Evolutionary conservation across 208 protist genomes (phyloP), one percentile per base, ranked within the genome.

Genomic region (Crithidia sp.): DNA sequence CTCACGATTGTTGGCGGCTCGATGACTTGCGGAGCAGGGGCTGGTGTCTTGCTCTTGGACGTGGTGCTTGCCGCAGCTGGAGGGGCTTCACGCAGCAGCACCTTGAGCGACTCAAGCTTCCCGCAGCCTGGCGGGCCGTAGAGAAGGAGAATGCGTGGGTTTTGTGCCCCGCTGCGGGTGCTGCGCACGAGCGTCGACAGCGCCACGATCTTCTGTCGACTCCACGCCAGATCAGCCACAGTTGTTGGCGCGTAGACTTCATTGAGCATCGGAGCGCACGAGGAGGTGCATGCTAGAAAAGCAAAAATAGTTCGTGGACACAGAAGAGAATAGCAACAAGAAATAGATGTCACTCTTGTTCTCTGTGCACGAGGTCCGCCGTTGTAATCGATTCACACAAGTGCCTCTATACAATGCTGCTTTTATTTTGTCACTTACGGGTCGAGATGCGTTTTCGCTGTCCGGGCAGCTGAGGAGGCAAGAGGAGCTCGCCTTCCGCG

Each of bases 121-220:
- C 76, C 90, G 60, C 85, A 88, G 3, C 92, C 92, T 7, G 92
- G 72, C 16, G 92, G 90, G 10, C 92, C 92, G 71, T 95, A 87
- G 8, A 97, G 84, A 2, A 97, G 79, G 10, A 87, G 7, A 17
- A 88, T 67, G 52, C 77, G 76, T 16, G 88, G 82, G 5, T 45
- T 53, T 7, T 55, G 57, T 40, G 52, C n/a, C 10, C 39, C 45
- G 14, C 41, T n/a, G 17, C 53, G 57, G 8, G 66, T 53, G 13
- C 62, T 41, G 62, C 57, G 67, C 13, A 94, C 19, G 5, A 86
- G 43, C 9, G 40, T 55, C 16, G 76, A 54, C 39, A 96, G 82
- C 3, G 77, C 69, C 43, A 60, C 80, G n/a, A 73, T 47, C 76
- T 97, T 97, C 47, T 88, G 87, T 17, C 71, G 67, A 72, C 90